Base-by-base conservation (phyloP, 2,329 filamentous ascomycete species). In the Colletotrichum navitas region DNA sequence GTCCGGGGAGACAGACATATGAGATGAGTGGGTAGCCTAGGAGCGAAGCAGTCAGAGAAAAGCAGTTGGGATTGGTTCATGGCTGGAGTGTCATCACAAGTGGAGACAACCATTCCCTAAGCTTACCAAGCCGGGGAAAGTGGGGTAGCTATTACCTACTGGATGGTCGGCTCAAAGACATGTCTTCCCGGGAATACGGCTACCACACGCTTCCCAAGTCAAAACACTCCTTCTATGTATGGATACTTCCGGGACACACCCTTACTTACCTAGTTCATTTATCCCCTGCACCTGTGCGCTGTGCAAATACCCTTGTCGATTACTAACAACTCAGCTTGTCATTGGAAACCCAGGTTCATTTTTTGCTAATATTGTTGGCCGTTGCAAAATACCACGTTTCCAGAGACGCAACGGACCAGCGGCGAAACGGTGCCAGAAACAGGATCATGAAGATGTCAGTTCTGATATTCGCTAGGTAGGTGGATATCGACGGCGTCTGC, bases 191-290 rank as follows among this genome's bases (percentile, higher is more conserved):
- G 55, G 63, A 63, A 58, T 58, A 49, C 41, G 39, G 51, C 56
- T 56, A 41, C 58, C 36, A 52, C 68, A 70, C 62, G 63, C 68
- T 67, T 62, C 43, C 34, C 62, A 47, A 49, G 55, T 51, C 55
- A 34, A 71, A 71, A 62, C 49, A 71, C 63, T 56, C 63, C 10
- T 36, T 11, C 18, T 21, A 66, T 18, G 45, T 51, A 36, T 24
- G 12, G 3, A 41, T 16, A 16, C 39, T 14, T 56, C 26, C 26
- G 36, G 54, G 29, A 59, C 24, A 36, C 34, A 6, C 29, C 43
- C 34, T 26, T 36, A n/a, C n/a, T n/a, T n/a, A n/a, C n/a, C n/a
- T n/a, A 12, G 21, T 34, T n/a, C 14, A 14, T 21, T 34, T 10
- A 8, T n/a, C 12, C 39, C 24, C 65, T 69, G 58, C 29, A 41